Evolutionary conservation across 169 alveolate genomes (phyloP).

Genomic region (Plasmodium reichenowi): DNA sequence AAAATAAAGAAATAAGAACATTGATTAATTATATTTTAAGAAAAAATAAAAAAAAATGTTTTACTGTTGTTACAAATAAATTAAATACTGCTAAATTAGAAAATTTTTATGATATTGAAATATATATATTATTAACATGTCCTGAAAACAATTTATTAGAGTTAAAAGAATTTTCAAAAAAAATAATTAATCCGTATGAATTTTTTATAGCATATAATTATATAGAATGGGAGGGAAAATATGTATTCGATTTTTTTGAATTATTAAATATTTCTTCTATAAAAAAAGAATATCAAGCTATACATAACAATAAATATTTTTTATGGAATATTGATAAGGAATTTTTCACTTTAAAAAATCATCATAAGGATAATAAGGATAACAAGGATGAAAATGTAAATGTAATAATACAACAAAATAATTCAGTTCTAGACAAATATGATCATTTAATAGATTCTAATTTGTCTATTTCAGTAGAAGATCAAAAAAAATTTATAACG

Average conservation of each 20-base stretch:
- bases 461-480: constrained; percentile 36
- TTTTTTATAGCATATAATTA: constrained; percentile 80
- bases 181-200: constrained; percentile 81
- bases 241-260: constrained; percentile 73
- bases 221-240: constrained; percentile 79
- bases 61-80: constrained; percentile 78
- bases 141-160: constrained; percentile 77
- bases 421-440: constrained; percentile 5
- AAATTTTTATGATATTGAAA: constrained; percentile 81
- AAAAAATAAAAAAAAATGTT: constrained; percentile 66
- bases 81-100: constrained; percentile 83
- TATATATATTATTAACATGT: constrained; percentile 81
- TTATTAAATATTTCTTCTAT: constrained; percentile 36
- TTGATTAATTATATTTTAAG: constrained; percentile 63
- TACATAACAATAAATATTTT: constrained; percentile 23
- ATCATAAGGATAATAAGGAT: neutral
- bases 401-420: neutral
- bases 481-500: constrained; percentile 42
- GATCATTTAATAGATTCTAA: constrained; percentile 37
- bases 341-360: constrained; percentile 5
- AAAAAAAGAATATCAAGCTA: constrained; percentile 1
- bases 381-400: neutral
- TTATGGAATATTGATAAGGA: constrained; percentile 15
- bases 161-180: constrained; percentile 58
- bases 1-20: constrained; percentile 56